Evolutionary conservation across 2,329 filamentous ascomycete genomes (phyloP), one percentile per base, ranked within the genome.

Genomic region (Ceratocystis smalleyi): DNA sequence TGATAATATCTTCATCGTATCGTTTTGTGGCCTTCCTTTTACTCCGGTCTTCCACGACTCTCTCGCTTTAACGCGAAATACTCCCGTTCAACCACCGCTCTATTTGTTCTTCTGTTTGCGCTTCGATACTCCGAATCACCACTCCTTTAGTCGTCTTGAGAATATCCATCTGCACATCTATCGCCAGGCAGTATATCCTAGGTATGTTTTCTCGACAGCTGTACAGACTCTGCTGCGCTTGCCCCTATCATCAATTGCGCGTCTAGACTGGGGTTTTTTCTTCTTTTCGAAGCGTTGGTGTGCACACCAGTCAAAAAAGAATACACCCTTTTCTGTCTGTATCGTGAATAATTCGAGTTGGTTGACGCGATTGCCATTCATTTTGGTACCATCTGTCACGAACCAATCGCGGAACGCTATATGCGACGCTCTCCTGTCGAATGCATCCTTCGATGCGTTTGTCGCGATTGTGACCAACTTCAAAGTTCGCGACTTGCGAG

Each of bases 171-270:
- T 57, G 6, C 8, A 57, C 24, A 57, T 22, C n/a, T 32, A 35
- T 61, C 43, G 24, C 24, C 43, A 61, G 59, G 22, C 32, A 61
- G 10, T n/a, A 15, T 19, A 47, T 32, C 27, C 43, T 30, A 61
- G 59, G 59, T 61, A 57, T n/a, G 51, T 57, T 43, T 43, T 19
- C 10, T 32, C 30, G 15, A 40, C 51, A 45, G 24, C 43, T 15
- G 35, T 1, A 61, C 10, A 32, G 43, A 10, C 24, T 19, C 30
- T n/a, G 10, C 35, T 49, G n/a, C 22, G 8, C 10, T 24, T 61
- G 43, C 40, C 45, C 24, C 43, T 49, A 32, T 19, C 27, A 45
- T 45, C 62, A 57, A 63, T 22, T 63, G 51, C 62, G 35, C 47
- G 49, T 24, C 35, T 19, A 27, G n/a, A n/a, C n/a, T n/a, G n/a